phyloP scores from a whole-genome alignment of 1,139 yeast species.

The Pneumocystis murina region DNA sequence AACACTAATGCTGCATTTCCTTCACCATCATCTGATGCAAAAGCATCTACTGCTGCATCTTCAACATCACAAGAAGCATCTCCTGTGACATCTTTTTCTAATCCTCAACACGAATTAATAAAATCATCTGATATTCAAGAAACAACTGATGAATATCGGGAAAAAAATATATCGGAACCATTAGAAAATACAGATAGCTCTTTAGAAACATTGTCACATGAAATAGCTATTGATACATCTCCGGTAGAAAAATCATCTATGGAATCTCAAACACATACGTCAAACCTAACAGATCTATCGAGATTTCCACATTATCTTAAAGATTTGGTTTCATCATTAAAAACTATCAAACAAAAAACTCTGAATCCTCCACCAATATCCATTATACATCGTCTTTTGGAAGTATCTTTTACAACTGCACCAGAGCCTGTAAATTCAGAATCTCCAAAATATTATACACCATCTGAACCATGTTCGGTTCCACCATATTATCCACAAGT shows the following conservation, averaged over 20 bases:
- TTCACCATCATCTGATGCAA: slow-evolving; percentile 9
- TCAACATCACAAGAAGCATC: slow-evolving; percentile 6
- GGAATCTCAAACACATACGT: not conserved
- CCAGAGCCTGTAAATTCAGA: slow-evolving; percentile 92
- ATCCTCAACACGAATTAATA: not conserved
- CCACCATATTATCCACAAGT: slow-evolving; percentile 87
- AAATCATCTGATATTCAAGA: not conserved
- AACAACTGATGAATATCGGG: slow-evolving; percentile 3
- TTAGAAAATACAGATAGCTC: slow-evolving; percentile 23
- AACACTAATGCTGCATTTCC: slow-evolving; percentile 8
- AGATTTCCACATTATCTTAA: slow-evolving; percentile 36
- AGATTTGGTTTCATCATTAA: slow-evolving; percentile 33
- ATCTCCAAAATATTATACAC: slow-evolving; percentile 64
- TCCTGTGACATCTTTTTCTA: not conserved
- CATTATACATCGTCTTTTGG: slow-evolving; percentile 45
- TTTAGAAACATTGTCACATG: not conserved
- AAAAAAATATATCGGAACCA: slow-evolving; percentile 2
- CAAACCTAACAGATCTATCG: not conserved
- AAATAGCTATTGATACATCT: not conserved
- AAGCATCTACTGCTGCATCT: slow-evolving; percentile 10
- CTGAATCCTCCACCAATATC: slow-evolving; percentile 40
- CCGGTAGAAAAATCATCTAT: not conserved
- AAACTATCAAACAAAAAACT: slow-evolving; percentile 31
- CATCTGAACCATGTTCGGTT: slow-evolving; percentile 79
- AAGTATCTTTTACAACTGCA: slow-evolving; percentile 66